phyloP scores from a whole-genome alignment of 1,139 yeast species.

The Diutina neorugosa region DNA sequence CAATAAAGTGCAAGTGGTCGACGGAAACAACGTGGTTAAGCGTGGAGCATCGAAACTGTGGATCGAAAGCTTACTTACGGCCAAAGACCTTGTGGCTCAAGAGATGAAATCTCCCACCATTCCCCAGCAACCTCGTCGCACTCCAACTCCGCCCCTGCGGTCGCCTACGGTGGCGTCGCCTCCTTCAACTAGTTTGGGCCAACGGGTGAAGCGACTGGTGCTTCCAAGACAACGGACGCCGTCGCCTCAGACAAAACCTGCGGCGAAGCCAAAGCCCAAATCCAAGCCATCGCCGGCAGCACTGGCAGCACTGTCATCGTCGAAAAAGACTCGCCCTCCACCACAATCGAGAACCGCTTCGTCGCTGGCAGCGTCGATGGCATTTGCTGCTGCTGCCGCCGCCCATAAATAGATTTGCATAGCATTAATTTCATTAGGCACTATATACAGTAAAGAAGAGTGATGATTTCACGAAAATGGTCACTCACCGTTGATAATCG shows the following conservation, averaged over 20 bases:
- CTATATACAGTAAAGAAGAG: not conserved
- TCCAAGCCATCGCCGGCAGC: not conserved
- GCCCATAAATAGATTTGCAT: not conserved
- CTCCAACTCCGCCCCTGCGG: not conserved
- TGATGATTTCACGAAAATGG: not conserved
- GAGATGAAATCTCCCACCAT: conserved; percentile 8
- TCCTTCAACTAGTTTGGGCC: not conserved
- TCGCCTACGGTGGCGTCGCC: not conserved
- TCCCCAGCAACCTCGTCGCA: not conserved
- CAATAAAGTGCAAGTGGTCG: conserved; percentile 26
- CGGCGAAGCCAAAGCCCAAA: not conserved
- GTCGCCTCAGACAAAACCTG: not conserved
- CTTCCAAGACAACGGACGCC: not conserved
- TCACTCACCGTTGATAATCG: not conserved
- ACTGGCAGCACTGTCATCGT: not conserved
- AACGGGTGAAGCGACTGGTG: not conserved
- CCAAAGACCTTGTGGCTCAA: conserved; percentile 28
- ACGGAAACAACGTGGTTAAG: conserved; percentile 20
- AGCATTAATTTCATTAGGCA: not conserved
- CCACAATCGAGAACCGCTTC: not conserved
- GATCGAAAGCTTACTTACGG: conserved; percentile 37
- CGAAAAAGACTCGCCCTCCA: not conserved
- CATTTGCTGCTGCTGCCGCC: conserved; percentile 2
- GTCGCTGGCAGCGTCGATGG: not conserved
- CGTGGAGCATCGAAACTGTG: conserved; percentile 32